Percentiles rank a stretch among this genome's conserved stretches.
These are phyloP conservation scores for Aspergillus ostianus DNA, from an alignment of 495 filamentous ascomycete species.

Conservation along the genomic window DNA sequence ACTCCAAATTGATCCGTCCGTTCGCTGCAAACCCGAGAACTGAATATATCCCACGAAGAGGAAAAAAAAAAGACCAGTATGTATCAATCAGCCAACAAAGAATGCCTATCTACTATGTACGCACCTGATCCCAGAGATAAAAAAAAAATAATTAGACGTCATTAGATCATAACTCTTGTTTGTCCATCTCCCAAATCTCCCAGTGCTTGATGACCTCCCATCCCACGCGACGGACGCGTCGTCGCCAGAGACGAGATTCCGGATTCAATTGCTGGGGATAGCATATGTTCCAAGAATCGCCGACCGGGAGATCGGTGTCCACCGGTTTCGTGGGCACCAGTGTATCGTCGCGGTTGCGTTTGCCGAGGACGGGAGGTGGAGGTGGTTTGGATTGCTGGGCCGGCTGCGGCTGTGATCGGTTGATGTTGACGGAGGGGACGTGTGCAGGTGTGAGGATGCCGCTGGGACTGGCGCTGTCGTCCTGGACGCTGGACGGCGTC, in stretches of 20 bases:
- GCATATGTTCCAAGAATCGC: background rate
- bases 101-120: background rate
- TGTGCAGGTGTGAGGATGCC: conserved; percentile 7
- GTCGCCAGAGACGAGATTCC: conserved; percentile 28
- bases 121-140: background rate
- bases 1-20: background rate
- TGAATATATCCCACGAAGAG: background rate
- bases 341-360: conserved; percentile 18
- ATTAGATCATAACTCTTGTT: conserved; percentile 37
- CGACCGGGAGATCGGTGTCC: background rate
- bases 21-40: background rate
- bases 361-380: conserved; percentile 18
- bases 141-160: background rate
- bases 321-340: background rate
- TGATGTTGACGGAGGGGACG: no score
- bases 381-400: background rate
- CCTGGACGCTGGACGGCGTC: conserved; percentile 1
- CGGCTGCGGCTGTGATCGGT: background rate
- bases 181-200: conserved; percentile 45
- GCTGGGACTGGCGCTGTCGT: background rate
- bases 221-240: conserved; percentile 34
- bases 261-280: background rate
- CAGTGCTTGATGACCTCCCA: conserved; percentile 44
- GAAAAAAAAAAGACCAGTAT: no score
- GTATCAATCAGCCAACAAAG: background rate